Evolutionary conservation across 2,329 filamentous ascomycete genomes (phyloP).

Genomic region (Ascochyta rabiei): DNA sequence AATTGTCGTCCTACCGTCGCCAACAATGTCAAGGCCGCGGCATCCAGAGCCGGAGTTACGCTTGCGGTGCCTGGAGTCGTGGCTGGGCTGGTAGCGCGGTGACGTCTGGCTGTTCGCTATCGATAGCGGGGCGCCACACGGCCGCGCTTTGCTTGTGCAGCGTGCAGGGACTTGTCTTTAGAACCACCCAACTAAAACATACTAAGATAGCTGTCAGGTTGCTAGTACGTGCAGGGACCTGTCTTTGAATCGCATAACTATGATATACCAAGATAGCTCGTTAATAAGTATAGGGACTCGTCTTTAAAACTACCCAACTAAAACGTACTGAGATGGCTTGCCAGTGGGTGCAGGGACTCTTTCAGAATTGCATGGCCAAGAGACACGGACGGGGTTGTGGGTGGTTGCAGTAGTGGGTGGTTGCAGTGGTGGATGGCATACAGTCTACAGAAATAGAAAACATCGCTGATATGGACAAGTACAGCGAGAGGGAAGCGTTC

Average conservation of each 20-base stretch:
- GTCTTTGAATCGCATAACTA: too few relatives aligned
- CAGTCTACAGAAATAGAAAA: too few relatives aligned
- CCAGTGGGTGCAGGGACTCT: background rate
- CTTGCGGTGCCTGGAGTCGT: conserved; percentile 5
- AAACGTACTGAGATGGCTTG: too few relatives aligned
- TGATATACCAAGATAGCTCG: too few relatives aligned
- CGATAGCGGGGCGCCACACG: conserved; percentile 5
- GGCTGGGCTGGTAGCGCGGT: background rate
- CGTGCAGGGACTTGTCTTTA: background rate
- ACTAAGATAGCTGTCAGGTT: too few relatives aligned
- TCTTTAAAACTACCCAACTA: too few relatives aligned
- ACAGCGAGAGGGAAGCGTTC: conserved; percentile 11
- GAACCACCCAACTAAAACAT: too few relatives aligned
- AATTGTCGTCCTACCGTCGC: conserved; percentile 1
- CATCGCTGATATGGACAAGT: conserved; percentile 2
- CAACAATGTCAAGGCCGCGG: background rate
- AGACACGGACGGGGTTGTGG: too few relatives aligned
- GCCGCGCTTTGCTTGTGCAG: too few relatives aligned
- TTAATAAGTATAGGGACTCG: too few relatives aligned
- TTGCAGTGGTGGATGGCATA: background rate
- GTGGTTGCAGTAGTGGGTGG: too few relatives aligned
- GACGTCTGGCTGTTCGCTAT: conserved; percentile 1
- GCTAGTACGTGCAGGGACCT: too few relatives aligned
- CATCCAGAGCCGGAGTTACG: background rate
- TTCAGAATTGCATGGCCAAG: background rate